A percentile compares a stretch with the other conserved stretches of the same genome.
Evolutionary conservation across 208 protist species (phyloP).

Genomic region (Crithidia expoeki): DNA sequence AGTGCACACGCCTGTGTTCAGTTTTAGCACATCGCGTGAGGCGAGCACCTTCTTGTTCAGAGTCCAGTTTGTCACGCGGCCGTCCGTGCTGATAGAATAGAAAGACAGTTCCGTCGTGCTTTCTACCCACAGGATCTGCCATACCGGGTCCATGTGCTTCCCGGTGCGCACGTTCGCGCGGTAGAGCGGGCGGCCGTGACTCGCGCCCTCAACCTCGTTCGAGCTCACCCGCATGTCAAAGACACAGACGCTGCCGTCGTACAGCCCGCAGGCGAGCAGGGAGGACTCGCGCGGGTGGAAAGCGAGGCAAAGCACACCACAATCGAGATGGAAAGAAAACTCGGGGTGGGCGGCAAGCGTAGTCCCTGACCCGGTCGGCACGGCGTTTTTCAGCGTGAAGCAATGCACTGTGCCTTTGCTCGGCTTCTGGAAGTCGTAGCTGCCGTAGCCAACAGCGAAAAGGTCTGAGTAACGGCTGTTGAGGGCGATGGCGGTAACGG

Average conservation of each 20-base stretch:
- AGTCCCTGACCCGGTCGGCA: slow-evolving; percentile 63
- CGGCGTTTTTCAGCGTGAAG: slow-evolving; percentile 98
- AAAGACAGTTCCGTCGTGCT: slow-evolving; percentile 85
- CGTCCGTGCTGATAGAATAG: slow-evolving; percentile 96
- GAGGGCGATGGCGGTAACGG: slow-evolving; percentile 94
- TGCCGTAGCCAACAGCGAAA: slow-evolving; percentile 97
- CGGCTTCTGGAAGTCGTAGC: slow-evolving; percentile 97
- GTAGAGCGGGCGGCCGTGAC: slow-evolving; percentile 85
- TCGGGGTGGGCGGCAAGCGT: slow-evolving; percentile 90
- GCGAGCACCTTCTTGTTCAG: slow-evolving; percentile 96
- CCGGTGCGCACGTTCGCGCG: slow-evolving; percentile 93
- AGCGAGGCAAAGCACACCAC: slow-evolving; percentile 96
- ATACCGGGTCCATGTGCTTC: slow-evolving; percentile 98
- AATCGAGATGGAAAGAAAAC: slow-evolving; percentile 90
- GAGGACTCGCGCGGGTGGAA: slow-evolving; percentile 93
- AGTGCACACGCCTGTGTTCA: slow-evolving; percentile 70
- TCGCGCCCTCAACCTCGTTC: slow-evolving; percentile 42
- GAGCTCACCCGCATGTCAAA: slow-evolving; percentile 90
- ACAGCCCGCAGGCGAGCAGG: slow-evolving; percentile 95
- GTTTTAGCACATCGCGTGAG: slow-evolving; percentile 92
- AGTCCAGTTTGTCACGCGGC: slow-evolving; percentile 95
- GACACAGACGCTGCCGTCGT: slow-evolving; percentile 96
- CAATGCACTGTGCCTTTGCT: slow-evolving; percentile 93
- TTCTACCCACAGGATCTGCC: slow-evolving; percentile 91
- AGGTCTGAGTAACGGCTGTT: slow-evolving; percentile 96